phyloP scores from a whole-genome alignment of 169 alveolate genomes.

The Toxoplasma gondii region DNA sequence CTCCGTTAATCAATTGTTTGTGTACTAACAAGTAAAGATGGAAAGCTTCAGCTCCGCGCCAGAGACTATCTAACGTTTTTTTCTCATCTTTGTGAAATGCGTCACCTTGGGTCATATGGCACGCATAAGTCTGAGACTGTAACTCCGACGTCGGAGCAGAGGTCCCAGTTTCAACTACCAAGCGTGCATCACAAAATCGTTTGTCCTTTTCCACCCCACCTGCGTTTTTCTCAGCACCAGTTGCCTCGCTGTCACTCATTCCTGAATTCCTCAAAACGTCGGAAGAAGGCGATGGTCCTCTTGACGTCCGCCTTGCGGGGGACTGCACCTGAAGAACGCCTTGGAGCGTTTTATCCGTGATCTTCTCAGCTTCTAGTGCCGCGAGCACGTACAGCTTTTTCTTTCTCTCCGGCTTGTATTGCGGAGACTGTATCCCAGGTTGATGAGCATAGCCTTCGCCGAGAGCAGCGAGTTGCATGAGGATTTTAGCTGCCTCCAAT shows the following conservation, averaged over 20 bases:
- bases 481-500: not conserved
- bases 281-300: not conserved
- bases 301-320: not conserved
- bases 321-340: not conserved
- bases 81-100: not conserved
- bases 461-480: not conserved
- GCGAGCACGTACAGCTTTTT: conserved; percentile 91
- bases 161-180: not conserved
- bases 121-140: not conserved
- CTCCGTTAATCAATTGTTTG: conserved; percentile 83
- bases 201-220: not conserved
- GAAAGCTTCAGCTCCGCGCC: conserved; percentile 82
- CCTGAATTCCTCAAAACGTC: not conserved
- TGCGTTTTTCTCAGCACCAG: not conserved
- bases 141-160: not conserved
- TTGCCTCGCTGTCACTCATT: too few relatives aligned
- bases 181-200: not conserved
- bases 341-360: not conserved
- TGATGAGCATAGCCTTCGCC: conserved; percentile 64
- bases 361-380: conserved; percentile 73
- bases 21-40: conserved; percentile 88
- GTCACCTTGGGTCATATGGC: too few relatives aligned
- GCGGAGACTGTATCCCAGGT: conserved; percentile 75
- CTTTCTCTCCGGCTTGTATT: conserved; percentile 81
- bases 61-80: conserved; percentile 1